phyloP scores from a whole-genome alignment of 306 rosid genomes.

The Quercus dentata region DNA sequence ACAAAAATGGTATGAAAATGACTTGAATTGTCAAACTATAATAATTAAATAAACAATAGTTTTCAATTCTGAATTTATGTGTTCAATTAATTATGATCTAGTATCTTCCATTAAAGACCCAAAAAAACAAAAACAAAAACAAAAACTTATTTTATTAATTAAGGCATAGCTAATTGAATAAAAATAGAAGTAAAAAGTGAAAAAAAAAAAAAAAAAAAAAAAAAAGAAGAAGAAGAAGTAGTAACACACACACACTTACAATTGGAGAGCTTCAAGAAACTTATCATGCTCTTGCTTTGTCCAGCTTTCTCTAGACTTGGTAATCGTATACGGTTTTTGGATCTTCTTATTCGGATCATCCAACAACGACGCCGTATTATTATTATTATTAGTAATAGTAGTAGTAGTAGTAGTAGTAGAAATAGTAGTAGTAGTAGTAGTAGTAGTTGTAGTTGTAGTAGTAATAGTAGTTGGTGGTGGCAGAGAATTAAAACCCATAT shows the following conservation, averaged over 20 bases:
- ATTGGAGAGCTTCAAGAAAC: slow-evolving; percentile 96
- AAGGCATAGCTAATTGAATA: not conserved
- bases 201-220: too few species aligned
- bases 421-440: not conserved
- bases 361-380: slow-evolving; percentile 13
- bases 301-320: slow-evolving; percentile 96
- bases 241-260: slow-evolving; percentile 40
- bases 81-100: not conserved
- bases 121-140: not conserved
- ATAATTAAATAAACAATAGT: not conserved
- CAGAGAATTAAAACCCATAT: slow-evolving; percentile 39
- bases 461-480: slow-evolving; percentile 28
- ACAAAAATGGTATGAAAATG: not conserved
- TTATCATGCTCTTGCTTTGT: slow-evolving; percentile 96
- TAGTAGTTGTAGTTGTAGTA: not conserved
- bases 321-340: slow-evolving; percentile 86
- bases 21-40: not conserved
- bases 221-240: not conserved
- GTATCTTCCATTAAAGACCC: not conserved
- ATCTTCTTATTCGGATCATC: slow-evolving; percentile 73
- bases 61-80: not conserved
- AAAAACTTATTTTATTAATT: not conserved
- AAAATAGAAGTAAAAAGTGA: not conserved
- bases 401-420: not conserved
- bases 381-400: not conserved